Conservation (phyloP, 768 basidiomycete species). For the Trametes gibbosa region DNA sequence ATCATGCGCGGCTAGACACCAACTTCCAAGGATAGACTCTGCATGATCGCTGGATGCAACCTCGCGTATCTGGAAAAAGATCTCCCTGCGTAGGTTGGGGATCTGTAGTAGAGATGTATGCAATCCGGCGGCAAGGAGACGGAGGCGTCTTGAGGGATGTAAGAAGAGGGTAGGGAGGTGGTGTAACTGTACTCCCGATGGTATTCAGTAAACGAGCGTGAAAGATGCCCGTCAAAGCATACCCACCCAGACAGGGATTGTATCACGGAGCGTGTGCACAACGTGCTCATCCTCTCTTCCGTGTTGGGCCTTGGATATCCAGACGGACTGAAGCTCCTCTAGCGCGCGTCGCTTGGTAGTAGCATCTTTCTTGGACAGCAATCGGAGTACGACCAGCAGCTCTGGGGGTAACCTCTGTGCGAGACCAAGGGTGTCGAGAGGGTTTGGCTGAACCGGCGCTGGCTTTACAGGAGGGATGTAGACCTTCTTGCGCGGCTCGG, state of each 20-base stretch:
- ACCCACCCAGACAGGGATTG: constrained; percentile 91
- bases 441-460: constrained; percentile 71
- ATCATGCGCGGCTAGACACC: constrained; percentile 73
- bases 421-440: constrained; percentile 80
- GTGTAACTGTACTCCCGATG: constrained; percentile 57
- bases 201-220: neutral
- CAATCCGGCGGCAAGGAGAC: constrained; percentile 53
- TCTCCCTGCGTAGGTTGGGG: constrained; percentile 42
- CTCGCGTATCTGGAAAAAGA: constrained; percentile 46
- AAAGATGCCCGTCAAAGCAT: neutral
- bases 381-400: constrained; percentile 75
- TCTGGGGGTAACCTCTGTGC: constrained; percentile 74
- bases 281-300: constrained; percentile 42
- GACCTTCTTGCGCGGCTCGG: constrained; percentile 77
- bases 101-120: constrained; percentile 68
- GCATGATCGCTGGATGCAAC: constrained; percentile 46
- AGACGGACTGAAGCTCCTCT: constrained; percentile 72
- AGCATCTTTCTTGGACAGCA: constrained; percentile 85
- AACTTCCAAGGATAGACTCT: constrained; percentile 64
- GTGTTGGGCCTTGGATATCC: constrained; percentile 55
- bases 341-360: constrained; percentile 82
- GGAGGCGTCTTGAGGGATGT: constrained; percentile 77
- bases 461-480: constrained; percentile 88
- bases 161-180: constrained; percentile 80
- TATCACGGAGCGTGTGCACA: constrained; percentile 46